Conservation (phyloP, 2,329 filamentous ascomycete genomes). For the Trichoderma sp. region DNA sequence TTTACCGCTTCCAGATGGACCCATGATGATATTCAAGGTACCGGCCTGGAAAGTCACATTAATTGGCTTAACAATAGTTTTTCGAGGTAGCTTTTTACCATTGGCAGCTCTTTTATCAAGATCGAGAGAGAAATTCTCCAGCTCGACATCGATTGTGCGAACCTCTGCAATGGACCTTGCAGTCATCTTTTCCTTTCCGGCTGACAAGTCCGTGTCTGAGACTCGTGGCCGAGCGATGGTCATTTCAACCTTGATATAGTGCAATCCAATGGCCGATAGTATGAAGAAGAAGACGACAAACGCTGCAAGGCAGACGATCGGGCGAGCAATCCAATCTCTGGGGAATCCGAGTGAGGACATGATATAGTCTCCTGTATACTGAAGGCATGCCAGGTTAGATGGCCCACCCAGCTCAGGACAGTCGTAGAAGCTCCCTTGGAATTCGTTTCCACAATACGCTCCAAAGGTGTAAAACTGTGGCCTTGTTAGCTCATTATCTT, state of each 20-base stretch:
- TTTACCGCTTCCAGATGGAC: conserved; percentile 75
- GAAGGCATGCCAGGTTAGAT: conserved; percentile 63
- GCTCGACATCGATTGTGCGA: conserved; percentile 63
- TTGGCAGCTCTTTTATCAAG: conserved; percentile 61
- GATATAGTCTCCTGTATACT: conserved; percentile 70
- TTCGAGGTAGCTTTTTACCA: conserved; percentile 54
- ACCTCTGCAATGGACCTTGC: conserved; percentile 53
- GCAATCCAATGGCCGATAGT: conserved; percentile 61
- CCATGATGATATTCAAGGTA: conserved; percentile 75
- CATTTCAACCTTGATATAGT: conserved; percentile 67
- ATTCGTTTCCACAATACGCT: conserved; percentile 72
- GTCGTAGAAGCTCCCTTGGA: conserved; percentile 69
- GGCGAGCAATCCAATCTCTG: conserved; percentile 64
- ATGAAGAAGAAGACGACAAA: conserved; percentile 66
- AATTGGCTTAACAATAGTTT: conserved; percentile 67
- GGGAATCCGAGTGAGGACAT: conserved; percentile 70
- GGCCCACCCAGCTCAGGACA: conserved; percentile 66
- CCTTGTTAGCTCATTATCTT: not conserved
- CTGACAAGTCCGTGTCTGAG: conserved; percentile 62
- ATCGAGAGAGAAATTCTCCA: conserved; percentile 64
- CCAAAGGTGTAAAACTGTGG: conserved; percentile 68
- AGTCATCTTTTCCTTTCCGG: conserved; percentile 70
- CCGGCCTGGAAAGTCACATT: conserved; percentile 68
- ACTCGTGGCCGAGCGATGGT: conserved; percentile 64
- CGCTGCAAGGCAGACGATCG: conserved; percentile 62